Evolutionary conservation across 106 monocot species (phyloP).

Genomic region (Allium cepa): DNA sequence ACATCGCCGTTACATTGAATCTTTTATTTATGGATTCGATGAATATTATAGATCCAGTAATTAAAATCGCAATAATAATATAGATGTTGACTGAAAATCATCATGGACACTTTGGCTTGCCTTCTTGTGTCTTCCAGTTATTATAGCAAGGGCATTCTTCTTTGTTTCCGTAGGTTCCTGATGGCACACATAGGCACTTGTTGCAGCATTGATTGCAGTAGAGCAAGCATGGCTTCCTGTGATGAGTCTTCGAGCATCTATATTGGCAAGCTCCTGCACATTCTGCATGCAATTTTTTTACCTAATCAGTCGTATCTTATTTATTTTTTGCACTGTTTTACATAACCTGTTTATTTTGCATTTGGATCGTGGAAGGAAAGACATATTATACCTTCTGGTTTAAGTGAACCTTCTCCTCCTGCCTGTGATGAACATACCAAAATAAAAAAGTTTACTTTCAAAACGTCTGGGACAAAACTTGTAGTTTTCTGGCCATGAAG

Average conservation of each 20-base stretch:
- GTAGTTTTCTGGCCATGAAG: too few relatives aligned
- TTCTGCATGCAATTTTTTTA: constrained; percentile 1
- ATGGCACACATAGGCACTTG: constrained; percentile 35
- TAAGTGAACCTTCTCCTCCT: constrained; percentile 15
- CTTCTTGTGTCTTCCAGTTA: constrained; percentile 51
- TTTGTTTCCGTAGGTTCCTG: constrained; percentile 39
- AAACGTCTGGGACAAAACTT: too few relatives aligned
- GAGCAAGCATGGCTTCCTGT: constrained; percentile 38
- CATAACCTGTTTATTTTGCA: too few relatives aligned
- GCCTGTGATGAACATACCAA: background rate
- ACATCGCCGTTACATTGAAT: too few relatives aligned
- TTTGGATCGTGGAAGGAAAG: too few relatives aligned
- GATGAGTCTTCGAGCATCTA: constrained; percentile 20
- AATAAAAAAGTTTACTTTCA: too few relatives aligned
- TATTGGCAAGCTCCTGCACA: constrained; percentile 7
- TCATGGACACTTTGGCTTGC: constrained; percentile 48
- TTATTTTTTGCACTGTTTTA: too few relatives aligned
- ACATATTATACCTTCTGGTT: constrained; percentile 1
- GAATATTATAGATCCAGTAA: too few relatives aligned
- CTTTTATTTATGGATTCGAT: too few relatives aligned
- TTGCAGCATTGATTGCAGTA: constrained; percentile 39
- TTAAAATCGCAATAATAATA: too few relatives aligned
- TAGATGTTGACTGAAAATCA: too few relatives aligned
- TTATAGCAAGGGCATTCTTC: constrained; percentile 63
- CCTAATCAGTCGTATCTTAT: too few relatives aligned